Percentiles rank a stretch among this genome's conserved stretches.
phyloP scores from a whole-genome alignment of 352 stramenopile species.

The Blastocystis sp. region DNA sequence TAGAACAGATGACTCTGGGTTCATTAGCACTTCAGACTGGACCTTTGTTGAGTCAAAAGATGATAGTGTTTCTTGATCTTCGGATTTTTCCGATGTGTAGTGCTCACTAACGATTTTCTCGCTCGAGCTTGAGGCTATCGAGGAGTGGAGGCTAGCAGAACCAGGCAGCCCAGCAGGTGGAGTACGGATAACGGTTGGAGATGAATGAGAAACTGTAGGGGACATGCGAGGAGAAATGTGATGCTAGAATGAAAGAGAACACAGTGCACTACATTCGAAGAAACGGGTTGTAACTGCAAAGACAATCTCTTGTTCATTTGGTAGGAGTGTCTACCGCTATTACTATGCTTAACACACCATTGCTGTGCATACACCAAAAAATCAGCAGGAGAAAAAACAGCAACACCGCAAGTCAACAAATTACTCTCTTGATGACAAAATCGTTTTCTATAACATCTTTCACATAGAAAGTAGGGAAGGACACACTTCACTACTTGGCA shows the following conservation, averaged over 20 bases:
- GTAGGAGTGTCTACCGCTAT: too few relatives aligned
- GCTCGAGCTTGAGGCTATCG: too few relatives aligned
- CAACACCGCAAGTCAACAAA: neutral
- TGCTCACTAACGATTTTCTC: too few relatives aligned
- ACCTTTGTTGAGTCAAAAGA: neutral
- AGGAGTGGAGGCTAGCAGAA: too few relatives aligned
- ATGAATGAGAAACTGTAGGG: neutral
- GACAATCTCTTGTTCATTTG: neutral
- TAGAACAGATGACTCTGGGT: neutral
- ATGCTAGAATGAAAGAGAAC: neutral
- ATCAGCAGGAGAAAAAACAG: neutral
- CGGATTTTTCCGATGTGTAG: too few relatives aligned
- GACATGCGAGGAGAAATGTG: neutral
- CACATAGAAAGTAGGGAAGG: slow-evolving; percentile 7
- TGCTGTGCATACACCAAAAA: too few relatives aligned
- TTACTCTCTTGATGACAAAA: neutral
- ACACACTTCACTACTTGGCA: neutral
- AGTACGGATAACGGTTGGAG: neutral
- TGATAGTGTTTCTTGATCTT: too few relatives aligned
- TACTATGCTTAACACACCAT: too few relatives aligned
- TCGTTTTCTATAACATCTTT: slow-evolving; percentile 26
- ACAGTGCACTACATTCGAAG: neutral
- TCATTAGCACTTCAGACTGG: neutral
- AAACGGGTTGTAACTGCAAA: neutral
- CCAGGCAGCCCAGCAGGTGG: too few relatives aligned